phyloP scores from a whole-genome alignment of 1,284 basidiomycete species.

The Trametes hirsuta region DNA sequence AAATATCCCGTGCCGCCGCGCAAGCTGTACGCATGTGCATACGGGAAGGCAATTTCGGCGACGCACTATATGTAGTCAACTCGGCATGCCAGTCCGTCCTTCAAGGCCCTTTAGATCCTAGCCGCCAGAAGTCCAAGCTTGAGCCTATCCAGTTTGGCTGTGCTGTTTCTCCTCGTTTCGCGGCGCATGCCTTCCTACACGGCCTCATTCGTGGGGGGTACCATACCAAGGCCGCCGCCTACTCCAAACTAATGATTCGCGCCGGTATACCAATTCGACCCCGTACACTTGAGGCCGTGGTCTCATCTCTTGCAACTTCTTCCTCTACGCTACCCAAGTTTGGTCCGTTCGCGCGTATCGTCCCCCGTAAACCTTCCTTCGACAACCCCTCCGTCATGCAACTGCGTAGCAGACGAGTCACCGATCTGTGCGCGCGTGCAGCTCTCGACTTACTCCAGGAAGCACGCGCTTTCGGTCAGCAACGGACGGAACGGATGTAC shows the following conservation, averaged over 20 bases:
- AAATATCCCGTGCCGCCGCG: constrained; percentile 54
- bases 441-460: constrained; percentile 56
- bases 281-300: constrained; percentile 50
- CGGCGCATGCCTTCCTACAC: constrained; percentile 67
- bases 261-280: constrained; percentile 51
- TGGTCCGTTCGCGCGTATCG: constrained; percentile 14
- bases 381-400: constrained; percentile 22
- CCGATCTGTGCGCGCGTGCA: constrained; percentile 44
- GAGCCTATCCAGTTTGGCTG: constrained; percentile 51
- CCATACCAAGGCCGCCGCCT: constrained; percentile 48
- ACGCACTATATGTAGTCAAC: constrained; percentile 61
- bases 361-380: constrained; percentile 9
- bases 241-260: constrained; percentile 55
- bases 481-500: constrained; percentile 62
- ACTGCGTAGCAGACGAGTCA: constrained; percentile 33
- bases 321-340: constrained; percentile 17
- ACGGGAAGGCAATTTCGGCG: constrained; percentile 44
- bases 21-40: constrained; percentile 55
- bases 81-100: constrained; percentile 52
- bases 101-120: constrained; percentile 10
- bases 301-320: constrained; percentile 38
- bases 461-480: constrained; percentile 57
- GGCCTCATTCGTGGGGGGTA: constrained; percentile 57
- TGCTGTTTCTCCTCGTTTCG: constrained; percentile 56
- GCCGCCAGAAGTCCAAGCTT: constrained; percentile 16